These are phyloP conservation scores for Gryganskiella cystojenkinii DNA, from an alignment of 192 early-diverging fungal genomes.

Conservation along the genomic window DNA sequence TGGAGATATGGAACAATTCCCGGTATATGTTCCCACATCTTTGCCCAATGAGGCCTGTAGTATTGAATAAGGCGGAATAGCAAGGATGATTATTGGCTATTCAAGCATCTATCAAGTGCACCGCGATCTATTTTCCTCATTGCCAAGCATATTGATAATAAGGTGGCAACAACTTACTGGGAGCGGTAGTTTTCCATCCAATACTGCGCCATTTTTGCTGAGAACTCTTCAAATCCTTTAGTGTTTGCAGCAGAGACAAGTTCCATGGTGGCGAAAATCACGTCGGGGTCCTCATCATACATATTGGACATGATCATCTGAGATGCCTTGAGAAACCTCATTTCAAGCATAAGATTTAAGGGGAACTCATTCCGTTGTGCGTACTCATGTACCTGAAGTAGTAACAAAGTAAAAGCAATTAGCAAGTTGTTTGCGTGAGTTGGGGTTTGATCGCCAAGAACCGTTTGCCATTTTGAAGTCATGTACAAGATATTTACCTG, in stretches of 20 bases:
- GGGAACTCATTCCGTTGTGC: slow-evolving; percentile 24
- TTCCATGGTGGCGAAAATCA: slow-evolving; percentile 28
- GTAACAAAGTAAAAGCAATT: too few species aligned
- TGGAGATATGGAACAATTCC: slow-evolving; percentile 42
- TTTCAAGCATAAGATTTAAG: slow-evolving; percentile 32
- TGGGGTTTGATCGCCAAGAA: slow-evolving; percentile 1
- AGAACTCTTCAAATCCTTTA: slow-evolving; percentile 30
- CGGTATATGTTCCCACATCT: slow-evolving; percentile 52
- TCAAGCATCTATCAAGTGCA: too few species aligned
- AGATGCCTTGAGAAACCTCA: slow-evolving; percentile 42
- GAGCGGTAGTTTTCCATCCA: slow-evolving; percentile 48
- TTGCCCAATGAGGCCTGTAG: slow-evolving; percentile 47
- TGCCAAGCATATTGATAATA: neutral
- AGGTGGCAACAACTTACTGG: neutral
- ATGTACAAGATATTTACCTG: too few species aligned
- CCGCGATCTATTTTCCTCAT: neutral
- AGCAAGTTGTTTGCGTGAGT: slow-evolving; percentile 2
- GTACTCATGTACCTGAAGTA: slow-evolving; percentile 24
- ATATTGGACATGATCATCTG: slow-evolving; percentile 10
- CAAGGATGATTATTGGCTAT: too few species aligned
- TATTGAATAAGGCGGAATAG: neutral
- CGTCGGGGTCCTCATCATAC: slow-evolving; percentile 51
- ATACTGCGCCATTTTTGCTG: slow-evolving; percentile 16
- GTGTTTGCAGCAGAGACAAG: slow-evolving; percentile 27
- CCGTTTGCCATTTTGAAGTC: neutral